These are phyloP conservation scores for Phanerochaete carnosa DNA, from an alignment of 768 basidiomycete genomes.

Conservation along the genomic window DNA sequence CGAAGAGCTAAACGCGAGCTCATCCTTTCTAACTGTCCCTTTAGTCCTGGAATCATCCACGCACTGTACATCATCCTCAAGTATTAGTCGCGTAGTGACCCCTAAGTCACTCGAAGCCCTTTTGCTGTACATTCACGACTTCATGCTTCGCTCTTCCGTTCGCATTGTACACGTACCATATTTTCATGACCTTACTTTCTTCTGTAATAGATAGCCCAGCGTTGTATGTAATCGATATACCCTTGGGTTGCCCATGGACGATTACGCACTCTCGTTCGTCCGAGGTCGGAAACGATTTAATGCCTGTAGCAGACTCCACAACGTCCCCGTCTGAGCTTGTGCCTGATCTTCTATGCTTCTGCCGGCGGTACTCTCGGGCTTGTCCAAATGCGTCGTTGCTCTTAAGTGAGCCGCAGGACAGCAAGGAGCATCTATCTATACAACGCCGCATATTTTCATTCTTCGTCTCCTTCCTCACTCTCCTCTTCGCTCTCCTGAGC, in stretches of 20 bases:
- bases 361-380: not conserved
- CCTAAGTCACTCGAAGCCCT: not conserved
- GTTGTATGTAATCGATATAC: slow-evolving; percentile 10
- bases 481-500: slow-evolving; percentile 61
- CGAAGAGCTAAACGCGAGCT: no score
- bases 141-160: slow-evolving; percentile 8
- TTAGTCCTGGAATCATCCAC: slow-evolving; percentile 77
- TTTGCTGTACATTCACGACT: not conserved
- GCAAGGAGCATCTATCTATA: not conserved
- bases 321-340: not conserved
- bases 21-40: slow-evolving; percentile 12
- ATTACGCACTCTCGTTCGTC: not conserved
- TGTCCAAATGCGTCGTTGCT: not conserved
- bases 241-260: not conserved
- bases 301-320: slow-evolving; percentile 2
- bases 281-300: no score
- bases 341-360: not conserved
- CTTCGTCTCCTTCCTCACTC: slow-evolving; percentile 27
- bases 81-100: slow-evolving; percentile 40
- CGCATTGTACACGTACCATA: slow-evolving; percentile 10
- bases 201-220: slow-evolving; percentile 9
- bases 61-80: slow-evolving; percentile 83
- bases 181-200: slow-evolving; percentile 3
- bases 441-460: slow-evolving; percentile 5
- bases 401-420: not conserved